These are phyloP conservation scores for Lignosus rhinocerotis DNA, from an alignment of 1,284 basidiomycete genomes.

Conservation along the genomic window DNA sequence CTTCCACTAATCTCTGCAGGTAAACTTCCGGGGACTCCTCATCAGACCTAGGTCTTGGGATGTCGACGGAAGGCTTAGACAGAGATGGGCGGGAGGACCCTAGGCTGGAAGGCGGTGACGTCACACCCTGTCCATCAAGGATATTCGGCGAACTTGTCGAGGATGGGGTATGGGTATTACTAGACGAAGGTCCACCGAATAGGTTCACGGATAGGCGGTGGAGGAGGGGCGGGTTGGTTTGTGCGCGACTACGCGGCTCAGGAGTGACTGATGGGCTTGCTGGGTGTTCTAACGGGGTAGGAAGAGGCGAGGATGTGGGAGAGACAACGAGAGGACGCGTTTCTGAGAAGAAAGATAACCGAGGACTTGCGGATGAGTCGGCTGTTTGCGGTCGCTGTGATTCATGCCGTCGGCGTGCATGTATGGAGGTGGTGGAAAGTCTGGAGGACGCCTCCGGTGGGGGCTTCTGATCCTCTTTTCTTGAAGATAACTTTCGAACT, in stretches of 20 bases:
- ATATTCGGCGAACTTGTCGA: conserved; percentile 30
- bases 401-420: conserved; percentile 22
- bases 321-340: conserved; percentile 14
- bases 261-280: conserved; percentile 23
- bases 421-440: conserved; percentile 12
- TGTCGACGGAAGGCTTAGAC: conserved; percentile 43
- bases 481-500: conserved; percentile 20
- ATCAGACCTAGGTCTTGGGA: conserved; percentile 51
- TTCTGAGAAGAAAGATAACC: conserved; percentile 20
- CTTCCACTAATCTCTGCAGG: conserved; percentile 59
- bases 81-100: conserved; percentile 49
- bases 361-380: conserved; percentile 24
- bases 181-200: conserved; percentile 49
- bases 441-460: conserved; percentile 12
- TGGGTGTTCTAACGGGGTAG: conserved; percentile 19
- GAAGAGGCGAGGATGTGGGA: conserved; percentile 18
- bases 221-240: conserved; percentile 70
- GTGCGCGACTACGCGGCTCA: conserved; percentile 51
- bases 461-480: conserved; percentile 11
- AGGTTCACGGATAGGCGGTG: conserved; percentile 72
- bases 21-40: conserved; percentile 75
- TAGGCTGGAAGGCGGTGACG: conserved; percentile 38
- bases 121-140: conserved; percentile 22
- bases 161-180: conserved; percentile 30
- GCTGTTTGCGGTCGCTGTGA: conserved; percentile 32